These are phyloP conservation scores for Xylaria arbuscula DNA, from an alignment of 2,329 filamentous ascomycete genomes.

Conservation along the genomic window DNA sequence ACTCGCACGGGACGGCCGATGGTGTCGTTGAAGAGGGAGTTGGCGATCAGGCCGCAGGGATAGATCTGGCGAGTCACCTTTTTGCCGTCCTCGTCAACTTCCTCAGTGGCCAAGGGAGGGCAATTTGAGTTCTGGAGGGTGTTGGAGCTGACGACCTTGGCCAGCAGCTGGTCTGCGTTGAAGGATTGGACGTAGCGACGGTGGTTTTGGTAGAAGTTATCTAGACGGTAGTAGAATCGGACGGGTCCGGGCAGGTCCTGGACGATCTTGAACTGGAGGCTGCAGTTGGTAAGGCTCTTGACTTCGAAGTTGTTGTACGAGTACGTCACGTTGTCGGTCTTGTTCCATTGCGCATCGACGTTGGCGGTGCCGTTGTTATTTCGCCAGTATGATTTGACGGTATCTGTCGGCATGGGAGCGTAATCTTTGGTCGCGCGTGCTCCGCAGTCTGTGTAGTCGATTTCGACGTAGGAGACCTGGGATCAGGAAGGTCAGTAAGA, in stretches of 20 bases:
- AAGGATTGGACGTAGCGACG: conserved; percentile 94
- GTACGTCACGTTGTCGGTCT: conserved; percentile 51
- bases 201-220: conserved; percentile 99
- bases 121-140: conserved; percentile 78
- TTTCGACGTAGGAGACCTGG: conserved; percentile 87
- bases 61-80: conserved; percentile 73
- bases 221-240: conserved; percentile 92
- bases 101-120: conserved; percentile 72
- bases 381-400: conserved; percentile 79
- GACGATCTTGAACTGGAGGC: conserved; percentile 81
- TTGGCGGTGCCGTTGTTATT: conserved; percentile 51
- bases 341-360: conserved; percentile 53
- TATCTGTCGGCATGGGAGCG: conserved; percentile 63
- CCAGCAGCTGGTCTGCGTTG: conserved; percentile 82
- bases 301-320: conserved; percentile 49
- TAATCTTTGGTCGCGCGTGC: conserved; percentile 61
- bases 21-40: conserved; percentile 96
- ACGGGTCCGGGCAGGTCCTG: conserved; percentile 84
- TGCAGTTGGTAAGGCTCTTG: conserved; percentile 64
- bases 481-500: conserved; percentile 34
- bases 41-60: conserved; percentile 94
- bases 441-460: conserved; percentile 89
- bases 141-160: conserved; percentile 67
- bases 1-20: conserved; percentile 74
- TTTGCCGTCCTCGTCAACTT: conserved; percentile 44